Conservation (phyloP, 306 rosid genomes). For the Acacia melanoxylon region DNA sequence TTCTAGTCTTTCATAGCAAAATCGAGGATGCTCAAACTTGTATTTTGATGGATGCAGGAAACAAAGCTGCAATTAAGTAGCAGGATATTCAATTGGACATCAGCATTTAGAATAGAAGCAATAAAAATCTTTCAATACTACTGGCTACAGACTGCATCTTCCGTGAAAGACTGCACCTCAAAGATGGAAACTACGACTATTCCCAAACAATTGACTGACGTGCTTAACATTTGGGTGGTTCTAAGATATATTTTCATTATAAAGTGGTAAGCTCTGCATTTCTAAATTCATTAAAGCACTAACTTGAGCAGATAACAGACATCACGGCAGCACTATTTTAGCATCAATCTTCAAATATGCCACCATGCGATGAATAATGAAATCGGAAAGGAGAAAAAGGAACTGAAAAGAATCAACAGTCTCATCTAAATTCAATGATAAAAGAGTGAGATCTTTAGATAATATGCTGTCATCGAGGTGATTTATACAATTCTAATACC, state of each 20-base stretch:
- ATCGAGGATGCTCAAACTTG: conserved; percentile 95
- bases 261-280: not conserved
- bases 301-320: conserved; percentile 11
- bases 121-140: conserved; percentile 8
- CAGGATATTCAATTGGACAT: conserved; percentile 24
- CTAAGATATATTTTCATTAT: not conserved
- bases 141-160: not conserved
- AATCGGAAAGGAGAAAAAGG: not conserved
- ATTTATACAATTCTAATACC: not conserved
- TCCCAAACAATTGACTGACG: conserved; percentile 11
- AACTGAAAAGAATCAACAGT: not conserved
- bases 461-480: not conserved
- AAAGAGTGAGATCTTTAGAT: not conserved
- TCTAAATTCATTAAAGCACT: conserved; percentile 8
- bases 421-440: not conserved
- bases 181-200: conserved; percentile 9
- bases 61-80: conserved; percentile 64
- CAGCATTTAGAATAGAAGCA: conserved; percentile 24
- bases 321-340: not conserved
- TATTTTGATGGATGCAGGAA: conserved; percentile 91
- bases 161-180: conserved; percentile 21
- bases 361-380: not conserved
- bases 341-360: not conserved
- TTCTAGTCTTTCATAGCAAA: conserved; percentile 90
- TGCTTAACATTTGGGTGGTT: conserved; percentile 21